phyloP scores from a whole-genome alignment of 192 early-diverging fungal genomes.

The Chytriomyces confervae region DNA sequence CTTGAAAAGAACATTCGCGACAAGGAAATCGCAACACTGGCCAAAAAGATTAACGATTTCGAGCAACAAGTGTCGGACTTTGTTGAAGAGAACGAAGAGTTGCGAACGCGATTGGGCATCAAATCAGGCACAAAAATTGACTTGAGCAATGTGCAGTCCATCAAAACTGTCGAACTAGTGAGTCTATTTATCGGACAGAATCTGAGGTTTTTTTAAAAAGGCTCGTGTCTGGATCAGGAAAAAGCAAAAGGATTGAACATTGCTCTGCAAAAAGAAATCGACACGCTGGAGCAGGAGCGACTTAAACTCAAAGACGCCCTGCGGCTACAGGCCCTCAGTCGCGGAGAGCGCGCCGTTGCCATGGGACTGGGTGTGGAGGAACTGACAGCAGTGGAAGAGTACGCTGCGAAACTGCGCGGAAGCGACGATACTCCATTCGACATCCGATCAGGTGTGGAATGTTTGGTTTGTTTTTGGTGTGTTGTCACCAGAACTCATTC shows the following conservation, averaged over 20 bases:
- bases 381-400: slow-evolving; percentile 57
- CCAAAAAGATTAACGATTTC: slow-evolving; percentile 51
- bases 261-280: slow-evolving; percentile 55
- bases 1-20: slow-evolving; percentile 43
- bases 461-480: neutral
- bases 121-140: slow-evolving; percentile 48
- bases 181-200: neutral
- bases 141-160: slow-evolving; percentile 47
- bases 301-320: slow-evolving; percentile 51
- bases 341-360: slow-evolving; percentile 48
- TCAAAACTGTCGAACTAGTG: slow-evolving; percentile 52
- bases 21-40: slow-evolving; percentile 46
- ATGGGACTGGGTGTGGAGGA: slow-evolving; percentile 56
- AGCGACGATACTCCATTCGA: slow-evolving; percentile 31
- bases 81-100: slow-evolving; percentile 55
- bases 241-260: slow-evolving; percentile 43
- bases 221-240: slow-evolving; percentile 34
- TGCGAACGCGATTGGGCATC: slow-evolving; percentile 42
- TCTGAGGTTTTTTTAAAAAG: neutral
- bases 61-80: slow-evolving; percentile 52
- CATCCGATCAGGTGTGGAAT: slow-evolving; percentile 13
- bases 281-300: slow-evolving; percentile 60
- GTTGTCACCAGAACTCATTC: neutral
- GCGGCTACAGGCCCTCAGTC: slow-evolving; percentile 51
- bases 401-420: slow-evolving; percentile 46